Evolutionary conservation across 225 moss, liverwort and hornwort species (phyloP).

Genomic region (Marchantia polymorpha): DNA sequence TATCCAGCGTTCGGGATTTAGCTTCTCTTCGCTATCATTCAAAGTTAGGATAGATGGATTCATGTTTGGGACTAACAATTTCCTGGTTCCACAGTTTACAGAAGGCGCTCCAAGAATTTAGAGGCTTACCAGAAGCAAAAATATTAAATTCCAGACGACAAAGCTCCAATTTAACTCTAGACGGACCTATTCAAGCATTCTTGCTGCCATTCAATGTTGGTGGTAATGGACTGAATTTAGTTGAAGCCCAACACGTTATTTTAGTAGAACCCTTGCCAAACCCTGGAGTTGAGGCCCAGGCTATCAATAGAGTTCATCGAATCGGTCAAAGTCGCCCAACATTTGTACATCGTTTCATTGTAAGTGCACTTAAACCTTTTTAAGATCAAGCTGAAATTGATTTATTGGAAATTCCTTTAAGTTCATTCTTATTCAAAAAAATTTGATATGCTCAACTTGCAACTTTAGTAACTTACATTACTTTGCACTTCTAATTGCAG

Average conservation of each 20-base stretch:
- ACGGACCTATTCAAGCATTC: conserved; percentile 68
- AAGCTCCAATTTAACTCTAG: neutral
- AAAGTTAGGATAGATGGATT: no score
- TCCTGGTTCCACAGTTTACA: conserved; percentile 52
- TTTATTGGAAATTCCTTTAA: neutral
- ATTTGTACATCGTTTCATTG: conserved; percentile 87
- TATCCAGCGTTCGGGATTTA: no score
- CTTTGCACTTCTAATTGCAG: conserved; percentile 27
- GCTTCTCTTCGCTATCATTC: no score
- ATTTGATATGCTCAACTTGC: neutral
- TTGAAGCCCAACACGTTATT: conserved; percentile 94
- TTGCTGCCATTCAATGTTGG: conserved; percentile 70
- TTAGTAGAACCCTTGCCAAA: conserved; percentile 83
- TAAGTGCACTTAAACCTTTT: conserved; percentile 36
- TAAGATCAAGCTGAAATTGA: neutral
- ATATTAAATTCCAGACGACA: conserved; percentile 21
- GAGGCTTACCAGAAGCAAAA: conserved; percentile 35
- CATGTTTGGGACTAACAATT: no score
- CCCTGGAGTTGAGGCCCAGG: conserved; percentile 86
- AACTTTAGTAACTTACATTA: neutral
- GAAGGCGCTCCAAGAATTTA: conserved; percentile 58
- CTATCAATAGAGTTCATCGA: conserved; percentile 93
- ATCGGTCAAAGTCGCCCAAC: conserved; percentile 83
- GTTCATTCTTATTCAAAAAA: neutral
- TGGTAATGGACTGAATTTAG: conserved; percentile 85